Evolutionary conservation across 169 alveolate species (phyloP).

Genomic region (Cryptosporidium bovis): DNA sequence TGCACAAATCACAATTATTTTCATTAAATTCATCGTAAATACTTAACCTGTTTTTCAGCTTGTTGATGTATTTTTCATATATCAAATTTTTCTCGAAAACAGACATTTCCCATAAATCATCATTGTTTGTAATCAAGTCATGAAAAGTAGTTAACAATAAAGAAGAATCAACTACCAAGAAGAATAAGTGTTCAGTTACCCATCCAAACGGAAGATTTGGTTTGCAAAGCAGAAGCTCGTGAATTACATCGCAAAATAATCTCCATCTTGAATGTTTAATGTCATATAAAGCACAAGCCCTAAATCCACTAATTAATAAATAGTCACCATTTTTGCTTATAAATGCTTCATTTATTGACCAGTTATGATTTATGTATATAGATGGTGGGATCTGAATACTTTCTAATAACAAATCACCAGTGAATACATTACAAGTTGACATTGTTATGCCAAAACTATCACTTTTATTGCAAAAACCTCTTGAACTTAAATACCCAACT

Average conservation of each 20-base stretch:
- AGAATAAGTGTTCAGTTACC: conserved; percentile 77
- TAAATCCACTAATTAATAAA: conserved; percentile 75
- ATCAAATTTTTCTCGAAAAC: conserved; percentile 33
- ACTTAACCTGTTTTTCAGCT: neutral
- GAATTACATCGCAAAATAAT: conserved; percentile 74
- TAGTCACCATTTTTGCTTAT: conserved; percentile 72
- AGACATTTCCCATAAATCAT: conserved; percentile 38
- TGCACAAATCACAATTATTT: conserved; percentile 6
- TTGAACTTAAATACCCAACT: neutral
- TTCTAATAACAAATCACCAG: neutral
- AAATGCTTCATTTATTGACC: conserved; percentile 78
- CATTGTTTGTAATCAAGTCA: conserved; percentile 24
- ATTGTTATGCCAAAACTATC: conserved; percentile 3
- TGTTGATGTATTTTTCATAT: conserved; percentile 40
- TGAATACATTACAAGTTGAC: neutral
- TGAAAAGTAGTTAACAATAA: conserved; percentile 37
- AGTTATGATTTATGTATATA: conserved; percentile 76
- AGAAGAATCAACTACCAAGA: conserved; percentile 52
- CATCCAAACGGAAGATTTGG: conserved; percentile 81
- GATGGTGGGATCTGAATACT: conserved; percentile 79
- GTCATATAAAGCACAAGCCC: conserved; percentile 78
- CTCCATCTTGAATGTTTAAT: conserved; percentile 78
- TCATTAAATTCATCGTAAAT: neutral
- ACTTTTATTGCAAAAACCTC: neutral
- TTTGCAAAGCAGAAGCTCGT: conserved; percentile 76